Conservation (phyloP, 371 early-diverging fungal species). For the Haplosporangium sp. region DNA sequence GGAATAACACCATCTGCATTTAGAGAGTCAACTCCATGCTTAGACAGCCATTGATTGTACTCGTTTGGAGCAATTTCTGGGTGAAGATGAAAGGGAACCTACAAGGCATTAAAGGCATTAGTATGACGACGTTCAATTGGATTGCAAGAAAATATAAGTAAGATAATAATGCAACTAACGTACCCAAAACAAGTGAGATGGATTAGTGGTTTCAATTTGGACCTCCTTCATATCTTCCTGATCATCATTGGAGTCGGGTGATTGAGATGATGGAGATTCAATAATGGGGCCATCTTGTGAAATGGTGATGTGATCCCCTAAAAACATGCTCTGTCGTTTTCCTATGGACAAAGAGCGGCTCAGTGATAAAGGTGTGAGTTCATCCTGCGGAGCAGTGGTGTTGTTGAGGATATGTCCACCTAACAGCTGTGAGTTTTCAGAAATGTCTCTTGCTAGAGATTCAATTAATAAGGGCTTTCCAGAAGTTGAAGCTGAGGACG, state of each 20-base stretch:
- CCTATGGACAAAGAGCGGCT: conserved; percentile 26
- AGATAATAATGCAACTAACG: not conserved
- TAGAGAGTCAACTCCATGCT: conserved; percentile 39
- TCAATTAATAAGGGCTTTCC: conserved; percentile 9
- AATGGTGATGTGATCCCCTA: conserved; percentile 30
- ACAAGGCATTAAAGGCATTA: not conserved
- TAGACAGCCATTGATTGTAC: conserved; percentile 49
- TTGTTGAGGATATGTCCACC: not conserved
- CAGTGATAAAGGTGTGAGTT: conserved; percentile 10
- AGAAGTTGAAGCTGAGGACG: conserved; percentile 14
- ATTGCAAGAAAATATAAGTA: no score
- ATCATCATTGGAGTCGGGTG: conserved; percentile 17
- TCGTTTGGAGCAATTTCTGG: conserved; percentile 55
- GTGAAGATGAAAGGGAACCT: conserved; percentile 54
- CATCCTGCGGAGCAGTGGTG: conserved; percentile 1
- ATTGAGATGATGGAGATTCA: conserved; percentile 32
- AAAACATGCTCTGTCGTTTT: conserved; percentile 44
- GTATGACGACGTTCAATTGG: no score
- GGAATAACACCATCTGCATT: conserved; percentile 4
- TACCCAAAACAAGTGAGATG: conserved; percentile 52
- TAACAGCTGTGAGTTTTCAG: not conserved
- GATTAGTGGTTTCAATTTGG: conserved; percentile 46
- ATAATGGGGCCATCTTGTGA: conserved; percentile 21
- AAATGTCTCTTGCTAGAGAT: not conserved
- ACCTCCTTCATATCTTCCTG: conserved; percentile 53